Base-by-base conservation (phyloP, 352 stramenopile species). In the Pythium periplocum region DNA sequence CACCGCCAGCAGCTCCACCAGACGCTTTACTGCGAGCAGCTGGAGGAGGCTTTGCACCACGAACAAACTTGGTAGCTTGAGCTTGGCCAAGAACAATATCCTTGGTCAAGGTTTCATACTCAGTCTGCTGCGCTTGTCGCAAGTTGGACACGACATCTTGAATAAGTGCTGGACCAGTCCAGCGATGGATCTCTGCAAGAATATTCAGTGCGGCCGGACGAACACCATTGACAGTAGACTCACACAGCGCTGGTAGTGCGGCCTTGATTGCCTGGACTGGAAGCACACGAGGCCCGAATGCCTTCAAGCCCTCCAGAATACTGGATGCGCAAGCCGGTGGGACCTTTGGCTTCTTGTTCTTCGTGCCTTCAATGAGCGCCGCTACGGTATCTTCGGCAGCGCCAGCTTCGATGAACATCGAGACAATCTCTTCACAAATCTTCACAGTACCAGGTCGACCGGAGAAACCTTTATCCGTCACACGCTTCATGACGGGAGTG, bases 271-370 rank as follows among this genome's bases (percentile, higher is more conserved):
- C 61, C 57, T 78, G 73, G 7, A 95, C 38, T 4, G 86, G 78
- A 7, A 93, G 60, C 5, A 92, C 69, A 9, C 72, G 74, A 1
- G 83, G 83, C n/a, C 86, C 86, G 47, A 92, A 95, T 5, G 74
- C 78, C 53, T 88, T 87, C 30, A 95, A 67, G 6, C 74, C 69
- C 37, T 94, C 83, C 0, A 93, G 55, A 9, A 85, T 78, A 48
- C 65, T 77, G 2, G 65, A 61, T 0, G 78, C 64, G 73, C 86
- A 94, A 0, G 78, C 82, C 8, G 86, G 82, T 17, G 86, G 83
- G 0, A 93, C 83, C 34, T 95, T 95, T 1, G 83, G 86, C 49
- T 95, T 95, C 41, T 86, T 87, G 58, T 94, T 92, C 41, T 84
- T 88, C 2, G 83, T 89, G 33, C 83, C 86, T 81, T 94, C 83